phyloP scores from a whole-genome alignment of 495 filamentous ascomycete genomes.

The Xanthoparmelia taractica region DNA sequence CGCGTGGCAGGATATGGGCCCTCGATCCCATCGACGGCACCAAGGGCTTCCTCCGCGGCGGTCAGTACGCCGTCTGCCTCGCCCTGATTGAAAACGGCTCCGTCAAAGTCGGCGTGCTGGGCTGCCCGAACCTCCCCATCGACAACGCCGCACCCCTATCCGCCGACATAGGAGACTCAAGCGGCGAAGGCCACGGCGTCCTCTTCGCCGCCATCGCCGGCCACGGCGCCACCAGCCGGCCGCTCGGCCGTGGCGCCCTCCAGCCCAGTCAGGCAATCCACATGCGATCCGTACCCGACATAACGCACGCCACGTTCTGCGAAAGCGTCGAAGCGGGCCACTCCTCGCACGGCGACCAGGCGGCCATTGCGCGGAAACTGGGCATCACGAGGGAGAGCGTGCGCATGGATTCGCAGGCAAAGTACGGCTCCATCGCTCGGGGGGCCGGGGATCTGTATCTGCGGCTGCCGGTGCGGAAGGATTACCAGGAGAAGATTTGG shows the following conservation, averaged over 20 bases:
- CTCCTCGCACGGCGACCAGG: constrained; percentile 79
- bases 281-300: constrained; percentile 69
- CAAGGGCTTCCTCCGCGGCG: constrained; percentile 93
- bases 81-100: constrained; percentile 89
- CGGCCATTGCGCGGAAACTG: constrained; percentile 71
- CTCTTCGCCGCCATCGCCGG: constrained; percentile 74
- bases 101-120: constrained; percentile 87
- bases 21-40: constrained; percentile 97
- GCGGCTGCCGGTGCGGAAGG: constrained; percentile 69
- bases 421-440: constrained; percentile 92
- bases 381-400: constrained; percentile 82
- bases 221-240: constrained; percentile 67
- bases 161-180: constrained; percentile 59
- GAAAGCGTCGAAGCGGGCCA: constrained; percentile 91
- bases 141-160: constrained; percentile 63
- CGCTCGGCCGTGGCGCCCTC: constrained; percentile 54
- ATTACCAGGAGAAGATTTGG: constrained; percentile 99
- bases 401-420: constrained; percentile 93
- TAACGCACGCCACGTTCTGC: constrained; percentile 79
- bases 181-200: constrained; percentile 64
- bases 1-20: constrained; percentile 83
- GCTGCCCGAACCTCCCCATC: constrained; percentile 88
- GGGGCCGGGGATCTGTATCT: constrained; percentile 94
- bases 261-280: constrained; percentile 54
- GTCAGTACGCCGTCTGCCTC: constrained; percentile 93